phyloP scores from a whole-genome alignment of 2,329 filamentous ascomycete species.

The Macrophomina phaseolina region DNA sequence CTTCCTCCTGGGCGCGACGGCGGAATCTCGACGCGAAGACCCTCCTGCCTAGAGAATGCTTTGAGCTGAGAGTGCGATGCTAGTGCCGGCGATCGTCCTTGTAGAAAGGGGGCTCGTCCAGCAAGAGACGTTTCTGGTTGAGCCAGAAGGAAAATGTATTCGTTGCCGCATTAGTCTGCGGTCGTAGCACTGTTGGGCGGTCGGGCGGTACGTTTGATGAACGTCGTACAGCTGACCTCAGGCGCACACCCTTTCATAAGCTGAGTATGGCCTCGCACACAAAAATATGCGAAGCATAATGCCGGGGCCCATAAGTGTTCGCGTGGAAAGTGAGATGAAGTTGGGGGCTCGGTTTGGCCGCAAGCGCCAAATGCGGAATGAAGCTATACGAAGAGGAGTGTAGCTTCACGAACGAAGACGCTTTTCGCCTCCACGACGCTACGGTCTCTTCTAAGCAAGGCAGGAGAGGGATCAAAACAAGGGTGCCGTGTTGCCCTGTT shows the following conservation, averaged over 20 bases:
- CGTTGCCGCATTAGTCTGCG: background rate
- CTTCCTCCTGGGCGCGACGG: no score
- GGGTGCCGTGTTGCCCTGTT: no score
- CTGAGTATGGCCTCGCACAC: background rate
- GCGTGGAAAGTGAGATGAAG: no score
- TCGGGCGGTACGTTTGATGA: background rate
- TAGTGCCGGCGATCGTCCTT: background rate
- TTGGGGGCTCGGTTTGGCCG: no score
- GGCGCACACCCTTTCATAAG: background rate
- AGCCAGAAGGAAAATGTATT: background rate
- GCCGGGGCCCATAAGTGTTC: no score
- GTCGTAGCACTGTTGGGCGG: background rate
- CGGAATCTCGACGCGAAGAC: background rate
- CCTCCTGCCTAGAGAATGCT: no score
- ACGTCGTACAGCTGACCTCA: background rate
- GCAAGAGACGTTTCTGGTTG: background rate
- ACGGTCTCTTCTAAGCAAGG: no score
- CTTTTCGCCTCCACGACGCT: no score
- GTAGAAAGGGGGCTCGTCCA: background rate
- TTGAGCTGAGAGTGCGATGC: background rate
- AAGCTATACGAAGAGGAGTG: no score
- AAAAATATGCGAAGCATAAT: background rate
- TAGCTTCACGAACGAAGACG: no score
- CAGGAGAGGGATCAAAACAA: no score
- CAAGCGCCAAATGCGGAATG: no score